These are phyloP conservation scores for Fraxinus nigra DNA, from an alignment of 305 asterid species.

Conservation along the genomic window DNA sequence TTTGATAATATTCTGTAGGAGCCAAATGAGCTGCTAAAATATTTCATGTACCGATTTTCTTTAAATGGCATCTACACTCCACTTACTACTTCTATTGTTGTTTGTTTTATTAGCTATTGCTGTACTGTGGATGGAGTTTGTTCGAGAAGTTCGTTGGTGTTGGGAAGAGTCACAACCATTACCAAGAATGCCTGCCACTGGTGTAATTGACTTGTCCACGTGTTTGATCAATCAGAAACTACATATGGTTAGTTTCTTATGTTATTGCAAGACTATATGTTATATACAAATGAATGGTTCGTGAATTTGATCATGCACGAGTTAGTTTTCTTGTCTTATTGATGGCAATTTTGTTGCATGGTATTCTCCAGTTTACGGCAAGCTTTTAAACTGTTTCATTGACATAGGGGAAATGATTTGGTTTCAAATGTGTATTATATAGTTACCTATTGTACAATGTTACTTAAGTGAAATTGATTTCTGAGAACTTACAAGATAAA, in stretches of 20 bases:
- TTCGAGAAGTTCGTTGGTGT: constrained; percentile 94
- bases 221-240: constrained; percentile 92
- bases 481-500: not conserved
- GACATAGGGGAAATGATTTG: not conserved
- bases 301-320: not conserved
- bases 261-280: not conserved
- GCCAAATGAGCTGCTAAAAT: constrained; percentile 8
- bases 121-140: constrained; percentile 97
- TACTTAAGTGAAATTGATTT: not conserved
- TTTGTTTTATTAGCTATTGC: constrained; percentile 68
- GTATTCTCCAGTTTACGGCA: not conserved
- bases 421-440: not conserved
- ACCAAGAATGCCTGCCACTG: constrained; percentile 74
- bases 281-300: not conserved
- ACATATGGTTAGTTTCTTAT: constrained; percentile 70
- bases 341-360: not conserved
- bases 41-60: constrained; percentile 3
- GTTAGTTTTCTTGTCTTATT: not conserved
- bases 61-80: constrained; percentile 9
- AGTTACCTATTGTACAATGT: not conserved
- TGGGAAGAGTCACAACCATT: constrained; percentile 98
- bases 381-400: not conserved
- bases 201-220: constrained; percentile 78
- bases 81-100: constrained; percentile 19
- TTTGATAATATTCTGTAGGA: constrained; percentile 14